Evolutionary conservation across 2,329 filamentous ascomycete species (phyloP).

Genomic region (Metarhizium anisopliae): DNA sequence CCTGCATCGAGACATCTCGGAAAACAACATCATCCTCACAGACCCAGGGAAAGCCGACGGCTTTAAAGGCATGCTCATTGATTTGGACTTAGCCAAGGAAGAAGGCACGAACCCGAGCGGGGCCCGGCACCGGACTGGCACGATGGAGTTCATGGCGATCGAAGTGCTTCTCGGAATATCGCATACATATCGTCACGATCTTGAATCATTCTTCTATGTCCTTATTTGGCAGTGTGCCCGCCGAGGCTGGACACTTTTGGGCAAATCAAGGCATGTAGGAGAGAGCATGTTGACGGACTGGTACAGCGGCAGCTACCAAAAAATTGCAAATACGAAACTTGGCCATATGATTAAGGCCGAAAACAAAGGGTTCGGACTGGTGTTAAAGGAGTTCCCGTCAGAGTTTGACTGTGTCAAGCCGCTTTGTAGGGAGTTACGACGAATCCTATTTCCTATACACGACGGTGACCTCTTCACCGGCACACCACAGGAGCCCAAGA

Average conservation of each 20-base stretch:
- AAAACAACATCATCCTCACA: conserved; percentile 7
- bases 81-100: conserved; percentile 7
- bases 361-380: not conserved
- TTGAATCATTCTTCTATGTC: not conserved
- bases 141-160: too few species aligned
- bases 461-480: conserved; percentile 1
- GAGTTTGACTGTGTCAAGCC: not conserved
- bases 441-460: not conserved
- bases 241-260: not conserved
- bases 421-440: not conserved
- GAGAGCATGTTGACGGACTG: not conserved
- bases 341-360: not conserved
- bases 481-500: conserved; percentile 1
- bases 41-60: conserved; percentile 1
- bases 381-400: not conserved
- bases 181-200: conserved; percentile 1
- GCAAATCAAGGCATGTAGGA: not conserved
- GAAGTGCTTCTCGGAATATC: conserved; percentile 1
- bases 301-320: too few species aligned
- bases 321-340: not conserved
- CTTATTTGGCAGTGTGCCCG: not conserved
- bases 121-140: not conserved
- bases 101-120: conserved; percentile 3
- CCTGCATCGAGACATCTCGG: conserved; percentile 6
- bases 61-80: conserved; percentile 7